Evolutionary conservation across 768 basidiomycete species (phyloP), one percentile per base, ranked within the genome.

Genomic region (Suillus fuscotomentosus): DNA sequence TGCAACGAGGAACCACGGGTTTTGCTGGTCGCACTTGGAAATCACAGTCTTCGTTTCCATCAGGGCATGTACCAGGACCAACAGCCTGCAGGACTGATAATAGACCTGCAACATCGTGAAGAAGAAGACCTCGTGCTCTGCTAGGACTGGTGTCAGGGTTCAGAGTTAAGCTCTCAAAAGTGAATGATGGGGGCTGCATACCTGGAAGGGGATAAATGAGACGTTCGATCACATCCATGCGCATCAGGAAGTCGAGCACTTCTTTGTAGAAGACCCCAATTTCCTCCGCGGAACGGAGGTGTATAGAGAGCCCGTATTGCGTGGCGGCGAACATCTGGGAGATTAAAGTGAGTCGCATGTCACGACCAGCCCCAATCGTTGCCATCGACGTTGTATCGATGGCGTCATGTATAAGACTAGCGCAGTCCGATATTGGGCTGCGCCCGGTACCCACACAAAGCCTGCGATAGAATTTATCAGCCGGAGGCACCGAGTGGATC

Each of bases 381-480:
- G 63, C 62, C 27, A 66, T 70, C 45, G 67, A 70, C 13, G 73
- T 68, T 5, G 74, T 62, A 17, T 75, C 73, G 5, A 80, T 68
- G 54, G 75, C 67, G 9, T 78, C 75, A 22, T 71, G 66, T 54
- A 76, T 73, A 41, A 75, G 57, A 50, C 63, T 72, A 39, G 70
- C 72, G 31, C 77, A 75, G 54, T 70, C 70, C 39, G 81, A 80
- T 63, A 78, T 75, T 6, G 79, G 76, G n/a, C 70, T 70, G 36
- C 80, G 76, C 13, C 80, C 81, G 5, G 82, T 81, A 22, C 81
- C 82, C 1, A 77, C 55, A 63, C 81, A 82, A 6, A 81, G 70
- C 73, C 81, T 82, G 62, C 39, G 60, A 59, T 31, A 60, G 59
- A 62, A n/a, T 41, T 6, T 27, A 45, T 36, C 22, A n/a, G 36